These are phyloP conservation scores for Phaeotremella fagi DNA, from an alignment of 768 basidiomycete genomes.

Conservation along the genomic window DNA sequence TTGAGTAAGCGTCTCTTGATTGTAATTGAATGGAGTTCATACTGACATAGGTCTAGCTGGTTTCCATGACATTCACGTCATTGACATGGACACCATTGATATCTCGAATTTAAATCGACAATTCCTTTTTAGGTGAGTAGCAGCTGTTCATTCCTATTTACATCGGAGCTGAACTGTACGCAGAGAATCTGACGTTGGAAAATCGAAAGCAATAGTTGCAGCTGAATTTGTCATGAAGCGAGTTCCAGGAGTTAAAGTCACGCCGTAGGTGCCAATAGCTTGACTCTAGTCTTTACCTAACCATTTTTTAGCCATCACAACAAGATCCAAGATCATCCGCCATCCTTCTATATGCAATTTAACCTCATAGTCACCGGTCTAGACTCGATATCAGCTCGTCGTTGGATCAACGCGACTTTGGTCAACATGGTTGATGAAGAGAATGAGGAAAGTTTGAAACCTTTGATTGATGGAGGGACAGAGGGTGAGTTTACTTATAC, in stretches of 20 bases:
- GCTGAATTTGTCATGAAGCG: constrained; percentile 96
- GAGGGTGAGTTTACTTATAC: constrained; percentile 63
- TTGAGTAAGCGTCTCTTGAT: constrained; percentile 52
- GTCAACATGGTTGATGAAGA: constrained; percentile 92
- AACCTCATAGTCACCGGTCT: constrained; percentile 95
- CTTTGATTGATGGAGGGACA: constrained; percentile 95
- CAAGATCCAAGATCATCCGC: constrained; percentile 96
- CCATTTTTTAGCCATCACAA: constrained; percentile 68
- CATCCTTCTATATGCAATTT: constrained; percentile 93
- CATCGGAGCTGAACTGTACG: constrained; percentile 15
- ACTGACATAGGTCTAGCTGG: constrained; percentile 54
- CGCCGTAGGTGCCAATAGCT: constrained; percentile 63
- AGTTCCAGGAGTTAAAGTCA: constrained; percentile 92
- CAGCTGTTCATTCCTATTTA: not conserved
- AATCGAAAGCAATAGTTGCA: constrained; percentile 87
- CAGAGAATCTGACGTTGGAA: constrained; percentile 67
- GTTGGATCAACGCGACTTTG: constrained; percentile 98
- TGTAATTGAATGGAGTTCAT: not conserved
- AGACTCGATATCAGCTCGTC: constrained; percentile 91
- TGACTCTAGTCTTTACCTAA: not conserved
- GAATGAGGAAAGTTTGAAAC: constrained; percentile 86
- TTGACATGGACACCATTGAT: constrained; percentile 99
- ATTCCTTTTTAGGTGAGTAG: constrained; percentile 81
- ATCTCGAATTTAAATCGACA: constrained; percentile 98
- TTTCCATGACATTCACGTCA: constrained; percentile 97